Evolutionary conservation across 2,329 filamentous ascomycete genomes (phyloP), one percentile per base, ranked within the genome.

Genomic region (Xylariaceae sp.): DNA sequence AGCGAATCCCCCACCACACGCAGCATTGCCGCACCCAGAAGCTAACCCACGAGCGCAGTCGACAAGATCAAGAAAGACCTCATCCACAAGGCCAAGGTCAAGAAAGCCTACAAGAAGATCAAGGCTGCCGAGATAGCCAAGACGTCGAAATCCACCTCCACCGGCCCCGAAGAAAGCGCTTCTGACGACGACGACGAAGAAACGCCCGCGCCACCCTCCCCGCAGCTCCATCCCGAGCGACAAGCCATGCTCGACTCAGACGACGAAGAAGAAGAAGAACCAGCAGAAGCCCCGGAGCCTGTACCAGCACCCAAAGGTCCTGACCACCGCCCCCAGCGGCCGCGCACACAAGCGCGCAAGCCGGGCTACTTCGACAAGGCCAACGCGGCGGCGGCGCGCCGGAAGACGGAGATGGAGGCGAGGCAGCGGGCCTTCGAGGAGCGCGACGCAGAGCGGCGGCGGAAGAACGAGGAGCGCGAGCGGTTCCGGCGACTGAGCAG

Each of bases 41-140:
- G 30, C 30, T 4, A 17, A 13, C 30, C 30, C 30, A 9, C 6
- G 8, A 12, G 19, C 11, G 31, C 56, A 91, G 87, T 87, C 43
- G 81, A 87, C 64, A 91, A 91, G 65, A 93, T 95, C 59, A 97
- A 97, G 66, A 78, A 85, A 51, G 80, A 87, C 51, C 71, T 95
- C 42, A 96, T 97, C 56, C 81, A 89, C 64, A 94, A 93, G 64
- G 89, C 90, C 46, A 95, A 96, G 66, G 75, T 95, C 48, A 93
- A 91, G 67, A 95, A 95, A 65, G 79, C 86, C 32, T 96, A 95
- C 61, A 86, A 85, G 49, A 96, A 95, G 65, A 72, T 95, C 50
- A 91, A 90, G 65, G 81, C 81, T 19, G 63, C 71, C 38, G 62
- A 67, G 44, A 50, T 62, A 36, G 46, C 40, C 13, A 44, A 50